phyloP scores from a whole-genome alignment of 1,284 basidiomycete genomes.

The Puccinia hordei region DNA sequence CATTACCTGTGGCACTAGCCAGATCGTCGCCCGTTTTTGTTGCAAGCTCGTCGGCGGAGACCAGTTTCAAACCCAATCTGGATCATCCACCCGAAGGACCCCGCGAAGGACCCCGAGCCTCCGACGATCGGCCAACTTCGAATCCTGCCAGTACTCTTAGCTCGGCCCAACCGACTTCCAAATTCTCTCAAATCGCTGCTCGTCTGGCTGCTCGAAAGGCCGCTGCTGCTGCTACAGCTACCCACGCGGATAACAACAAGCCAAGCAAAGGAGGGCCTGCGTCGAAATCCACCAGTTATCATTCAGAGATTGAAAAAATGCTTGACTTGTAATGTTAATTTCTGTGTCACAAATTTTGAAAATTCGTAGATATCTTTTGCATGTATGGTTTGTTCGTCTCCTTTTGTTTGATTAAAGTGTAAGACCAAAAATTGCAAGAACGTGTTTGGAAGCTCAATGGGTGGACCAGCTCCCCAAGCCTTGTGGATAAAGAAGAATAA shows the following conservation, averaged over 20 bases:
- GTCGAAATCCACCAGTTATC: not conserved
- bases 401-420: too few relatives aligned
- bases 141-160: not conserved
- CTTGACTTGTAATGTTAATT: conserved; percentile 32
- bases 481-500: too few relatives aligned
- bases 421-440: too few relatives aligned
- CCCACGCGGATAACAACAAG: not conserved
- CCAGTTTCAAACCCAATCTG: conserved; percentile 21
- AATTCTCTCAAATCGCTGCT: conserved; percentile 48
- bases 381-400: too few relatives aligned
- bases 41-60: conserved; percentile 11
- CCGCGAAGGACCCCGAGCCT: too few relatives aligned
- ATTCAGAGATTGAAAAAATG: conserved; percentile 47
- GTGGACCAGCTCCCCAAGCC: too few relatives aligned
- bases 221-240: not conserved
- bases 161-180: conserved; percentile 26
- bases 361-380: not conserved
- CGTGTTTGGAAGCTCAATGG: too few relatives aligned
- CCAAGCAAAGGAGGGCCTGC: not conserved
- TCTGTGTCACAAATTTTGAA: too few relatives aligned
- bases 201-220: conserved; percentile 45
- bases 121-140: not conserved
- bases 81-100: not conserved
- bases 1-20: not conserved
- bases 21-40: conserved; percentile 32